These are phyloP conservation scores for Arthrobotrys musiformis DNA, from an alignment of 2,329 filamentous ascomycete genomes.

Conservation along the genomic window DNA sequence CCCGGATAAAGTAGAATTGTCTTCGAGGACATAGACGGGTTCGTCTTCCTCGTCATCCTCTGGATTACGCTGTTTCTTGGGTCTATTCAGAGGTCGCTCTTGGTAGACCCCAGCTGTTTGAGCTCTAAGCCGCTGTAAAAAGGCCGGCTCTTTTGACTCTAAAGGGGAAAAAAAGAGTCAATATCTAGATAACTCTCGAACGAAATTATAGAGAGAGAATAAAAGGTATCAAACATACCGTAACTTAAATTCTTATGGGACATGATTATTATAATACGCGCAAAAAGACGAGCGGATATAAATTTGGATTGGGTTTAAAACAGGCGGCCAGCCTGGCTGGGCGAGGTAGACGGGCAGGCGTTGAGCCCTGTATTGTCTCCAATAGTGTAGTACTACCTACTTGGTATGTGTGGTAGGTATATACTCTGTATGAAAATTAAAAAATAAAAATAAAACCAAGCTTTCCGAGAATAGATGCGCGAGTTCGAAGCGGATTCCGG, in stretches of 20 bases:
- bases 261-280: no score
- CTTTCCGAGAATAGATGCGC: background rate
- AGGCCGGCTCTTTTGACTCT: constrained; percentile 59
- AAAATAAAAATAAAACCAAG: constrained; percentile 5
- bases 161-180: background rate
- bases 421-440: no score
- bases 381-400: background rate
- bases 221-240: constrained; percentile 48
- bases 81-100: constrained; percentile 64
- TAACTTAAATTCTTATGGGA: constrained; percentile 59
- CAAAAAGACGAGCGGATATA: background rate
- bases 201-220: background rate
- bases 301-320: background rate
- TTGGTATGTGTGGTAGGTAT: no score
- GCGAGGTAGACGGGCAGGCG: background rate
- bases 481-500: background rate
- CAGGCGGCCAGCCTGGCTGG: background rate
- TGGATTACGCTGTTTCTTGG: constrained; percentile 66
- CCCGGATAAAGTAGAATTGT: constrained; percentile 72
- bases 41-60: constrained; percentile 80
- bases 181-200: no score
- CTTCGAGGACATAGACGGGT: constrained; percentile 77
- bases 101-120: constrained; percentile 65
- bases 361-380: constrained; percentile 1
- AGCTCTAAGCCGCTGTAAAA: constrained; percentile 57